These are phyloP conservation scores for Arabis hirsuta DNA, from an alignment of 345 rosid species.

Conservation along the genomic window DNA sequence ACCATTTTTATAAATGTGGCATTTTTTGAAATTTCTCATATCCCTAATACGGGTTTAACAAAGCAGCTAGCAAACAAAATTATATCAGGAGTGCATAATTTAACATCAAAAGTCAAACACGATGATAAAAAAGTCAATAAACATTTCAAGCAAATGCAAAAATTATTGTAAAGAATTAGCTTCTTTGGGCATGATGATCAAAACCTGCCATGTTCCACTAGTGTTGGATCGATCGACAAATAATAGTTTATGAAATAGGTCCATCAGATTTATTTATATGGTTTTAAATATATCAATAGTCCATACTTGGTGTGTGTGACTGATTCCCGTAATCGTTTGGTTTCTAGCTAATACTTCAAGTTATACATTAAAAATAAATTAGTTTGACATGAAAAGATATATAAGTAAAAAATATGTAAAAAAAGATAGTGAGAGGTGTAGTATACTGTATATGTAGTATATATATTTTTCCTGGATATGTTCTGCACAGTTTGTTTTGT, in stretches of 20 bases:
- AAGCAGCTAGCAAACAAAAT: constrained; percentile 37
- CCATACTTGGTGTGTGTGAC: constrained; percentile 3
- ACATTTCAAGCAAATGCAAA: constrained; percentile 15
- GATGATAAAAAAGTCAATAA: constrained; percentile 13
- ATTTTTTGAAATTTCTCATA: neutral
- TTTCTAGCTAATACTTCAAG: neutral
- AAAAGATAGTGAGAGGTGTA: too few species aligned
- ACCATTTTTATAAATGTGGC: too few species aligned
- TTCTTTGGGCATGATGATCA: constrained; percentile 29
- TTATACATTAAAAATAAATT: neutral
- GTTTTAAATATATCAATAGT: constrained; percentile 2
- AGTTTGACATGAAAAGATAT: neutral
- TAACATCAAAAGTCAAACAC: constrained; percentile 2
- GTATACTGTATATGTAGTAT: too few species aligned
- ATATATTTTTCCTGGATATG: too few species aligned
- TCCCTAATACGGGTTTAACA: constrained; percentile 14
- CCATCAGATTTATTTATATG: neutral
- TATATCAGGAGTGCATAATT: neutral
- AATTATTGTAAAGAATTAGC: constrained; percentile 6
- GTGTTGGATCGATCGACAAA: constrained; percentile 16
- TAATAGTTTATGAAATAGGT: neutral
- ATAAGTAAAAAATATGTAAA: neutral
- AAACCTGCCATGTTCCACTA: constrained; percentile 33
- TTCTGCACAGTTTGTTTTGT: too few species aligned
- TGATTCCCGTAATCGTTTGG: neutral